Evolutionary conservation across 2,329 filamentous ascomycete species (phyloP), one percentile per base, ranked within the genome.

Genomic region (Fusarium buharicum): DNA sequence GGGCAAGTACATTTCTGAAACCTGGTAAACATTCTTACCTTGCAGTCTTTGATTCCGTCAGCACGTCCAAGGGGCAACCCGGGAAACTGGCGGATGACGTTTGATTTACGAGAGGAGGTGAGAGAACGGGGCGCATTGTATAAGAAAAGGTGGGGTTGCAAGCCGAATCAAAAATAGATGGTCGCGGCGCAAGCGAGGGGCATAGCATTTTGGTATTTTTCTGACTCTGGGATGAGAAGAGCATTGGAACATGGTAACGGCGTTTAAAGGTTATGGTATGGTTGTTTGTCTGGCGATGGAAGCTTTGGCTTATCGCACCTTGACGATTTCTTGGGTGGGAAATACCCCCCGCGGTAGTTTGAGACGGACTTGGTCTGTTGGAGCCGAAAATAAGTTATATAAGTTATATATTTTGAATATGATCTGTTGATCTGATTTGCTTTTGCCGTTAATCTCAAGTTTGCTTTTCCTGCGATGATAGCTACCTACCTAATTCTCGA

Each of bases 1-100:
- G 22, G 93, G 93, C 4, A 93, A 97, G 79, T 99, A 97, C 75
- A 97, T 97, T 82, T 92, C 94, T 56, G 93, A 89, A 79, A 89
- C 86, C 6, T 89, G 86, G 86, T 89, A 71, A 70, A 57, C 40
- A 8, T 5, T 8, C 14, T 22, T 8, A 17, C 12, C 3, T 17
- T 9, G 18, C 44, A 9, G 16, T 14, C 13, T 27, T 24, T 7
- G n/a, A 24, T 18, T 27, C 43, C 28, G n/a, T n/a, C 38, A 49
- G 27, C 37, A 17, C 28, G 47, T 18, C 16, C 44, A 50, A 13
- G 17, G 37, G 31, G 16, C 16, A 16, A 31, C 24, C 34, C 27
- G 16, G 30, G 40, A 44, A 13, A 30, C 14, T 55, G 43, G 39
- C 36, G 16, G 30, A 28, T 28, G 22, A 46, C 33, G 13, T 22